A percentile compares a stretch with the other conserved stretches of the same genome.
These are phyloP conservation scores for Hippophae gyantsensis DNA, from an alignment of 306 rosid species.

Conservation along the genomic window DNA sequence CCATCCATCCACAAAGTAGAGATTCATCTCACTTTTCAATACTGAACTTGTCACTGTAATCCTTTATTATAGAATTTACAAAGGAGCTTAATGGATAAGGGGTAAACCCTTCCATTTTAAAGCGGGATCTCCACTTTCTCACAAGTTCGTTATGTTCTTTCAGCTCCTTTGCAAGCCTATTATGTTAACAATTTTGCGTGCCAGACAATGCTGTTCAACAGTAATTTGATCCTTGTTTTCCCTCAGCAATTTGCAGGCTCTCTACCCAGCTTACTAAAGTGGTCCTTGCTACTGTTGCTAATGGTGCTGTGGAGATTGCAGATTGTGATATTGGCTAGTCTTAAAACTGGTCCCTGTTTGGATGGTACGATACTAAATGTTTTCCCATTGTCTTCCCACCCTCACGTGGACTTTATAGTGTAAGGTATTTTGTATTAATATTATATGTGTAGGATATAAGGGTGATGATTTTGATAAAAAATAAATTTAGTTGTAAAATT, in stretches of 20 bases:
- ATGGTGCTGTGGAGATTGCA: too few relatives aligned
- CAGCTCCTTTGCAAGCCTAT: conserved; percentile 85
- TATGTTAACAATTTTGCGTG: conserved; percentile 74
- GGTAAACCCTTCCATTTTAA: conserved; percentile 65
- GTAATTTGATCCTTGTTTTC: conserved; percentile 64
- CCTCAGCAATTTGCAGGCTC: conserved; percentile 19
- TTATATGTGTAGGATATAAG: too few relatives aligned
- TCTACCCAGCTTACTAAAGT: too few relatives aligned
- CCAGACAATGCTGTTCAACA: conserved; percentile 86
- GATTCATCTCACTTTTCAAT: conserved; percentile 73
- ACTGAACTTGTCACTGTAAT: conserved; percentile 57
- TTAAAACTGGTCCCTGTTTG: too few relatives aligned
- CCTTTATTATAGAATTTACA: conserved; percentile 54
- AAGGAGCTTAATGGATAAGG: conserved; percentile 63
- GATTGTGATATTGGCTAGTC: too few relatives aligned
- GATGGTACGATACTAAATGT: too few relatives aligned
- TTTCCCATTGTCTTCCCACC: too few relatives aligned
- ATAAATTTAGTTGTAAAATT: too few relatives aligned
- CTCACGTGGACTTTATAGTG: too few relatives aligned
- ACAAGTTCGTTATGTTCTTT: conserved; percentile 76
- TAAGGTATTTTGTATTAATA: too few relatives aligned
- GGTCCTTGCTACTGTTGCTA: too few relatives aligned
- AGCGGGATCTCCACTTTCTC: conserved; percentile 63
- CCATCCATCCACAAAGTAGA: conserved; percentile 71
- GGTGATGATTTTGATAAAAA: too few relatives aligned